Percentiles rank a stretch among this genome's conserved stretches.
Conservation (phyloP, 192 early-diverging fungal genomes). For the Pecoramyces ruminantium region DNA sequence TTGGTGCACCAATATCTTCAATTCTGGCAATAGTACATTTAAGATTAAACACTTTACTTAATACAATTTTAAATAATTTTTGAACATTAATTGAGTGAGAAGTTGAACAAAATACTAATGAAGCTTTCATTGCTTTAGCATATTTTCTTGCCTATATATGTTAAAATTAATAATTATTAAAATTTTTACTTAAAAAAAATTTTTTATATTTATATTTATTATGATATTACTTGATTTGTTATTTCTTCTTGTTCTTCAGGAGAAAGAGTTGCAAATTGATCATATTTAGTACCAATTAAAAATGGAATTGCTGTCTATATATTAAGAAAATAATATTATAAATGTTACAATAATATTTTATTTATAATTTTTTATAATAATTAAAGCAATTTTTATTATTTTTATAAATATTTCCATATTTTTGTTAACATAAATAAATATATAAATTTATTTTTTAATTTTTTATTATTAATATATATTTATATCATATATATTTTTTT, state of each 20-base stretch:
- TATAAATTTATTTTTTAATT: too few relatives aligned
- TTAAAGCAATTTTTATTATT: too few relatives aligned
- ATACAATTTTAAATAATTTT: slow-evolving; percentile 92
- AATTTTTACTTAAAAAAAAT: too few relatives aligned
- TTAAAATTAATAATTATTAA: background rate
- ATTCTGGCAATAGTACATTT: slow-evolving; percentile 87
- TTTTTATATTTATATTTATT: too few relatives aligned
- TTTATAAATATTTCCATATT: too few relatives aligned
- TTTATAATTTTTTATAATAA: too few relatives aligned
- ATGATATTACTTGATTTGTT: slow-evolving; percentile 53
- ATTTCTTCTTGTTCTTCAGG: slow-evolving; percentile 85
- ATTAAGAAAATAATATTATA: too few relatives aligned
- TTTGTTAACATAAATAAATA: too few relatives aligned
- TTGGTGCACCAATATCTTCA: slow-evolving; percentile 74
- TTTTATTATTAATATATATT: too few relatives aligned
- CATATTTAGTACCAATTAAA: slow-evolving; percentile 90
- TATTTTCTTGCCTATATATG: slow-evolving; percentile 52
- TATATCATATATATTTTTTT: too few relatives aligned
- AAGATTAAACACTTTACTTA: slow-evolving; percentile 84
- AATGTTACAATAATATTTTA: too few relatives aligned
- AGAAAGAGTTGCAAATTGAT: slow-evolving; percentile 70
- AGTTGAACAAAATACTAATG: slow-evolving; percentile 87
- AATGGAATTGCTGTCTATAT: slow-evolving; percentile 76
- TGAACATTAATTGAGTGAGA: slow-evolving; percentile 89
- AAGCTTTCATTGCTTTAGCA: slow-evolving; percentile 85